phyloP scores from a whole-genome alignment of 2,329 filamentous ascomycete genomes.

The Ascochyta fabae region DNA sequence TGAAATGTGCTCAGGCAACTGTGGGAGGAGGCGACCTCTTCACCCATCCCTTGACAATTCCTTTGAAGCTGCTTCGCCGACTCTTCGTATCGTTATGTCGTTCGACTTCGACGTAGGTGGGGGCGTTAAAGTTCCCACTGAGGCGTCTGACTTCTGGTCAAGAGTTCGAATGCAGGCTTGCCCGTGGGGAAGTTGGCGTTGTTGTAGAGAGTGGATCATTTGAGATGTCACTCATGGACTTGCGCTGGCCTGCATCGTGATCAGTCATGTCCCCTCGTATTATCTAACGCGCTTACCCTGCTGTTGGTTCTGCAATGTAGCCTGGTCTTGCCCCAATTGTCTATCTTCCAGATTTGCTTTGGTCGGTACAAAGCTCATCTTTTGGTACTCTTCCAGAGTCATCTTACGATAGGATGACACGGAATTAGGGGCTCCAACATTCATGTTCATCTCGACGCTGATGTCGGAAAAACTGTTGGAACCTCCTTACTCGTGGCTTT shows the following conservation, averaged over 20 bases:
- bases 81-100: constrained; percentile 23
- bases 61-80: constrained; percentile 15
- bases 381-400: constrained; percentile 8
- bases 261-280: neutral
- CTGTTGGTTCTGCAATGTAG: neutral
- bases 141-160: constrained; percentile 25
- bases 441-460: neutral
- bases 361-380: neutral
- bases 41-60: constrained; percentile 22
- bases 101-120: constrained; percentile 34
- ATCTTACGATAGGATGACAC: constrained; percentile 4
- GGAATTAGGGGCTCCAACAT: neutral
- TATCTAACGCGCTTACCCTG: neutral
- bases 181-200: constrained; percentile 14
- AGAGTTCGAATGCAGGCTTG: constrained; percentile 9
- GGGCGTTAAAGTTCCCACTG: constrained; percentile 38
- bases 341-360: neutral
- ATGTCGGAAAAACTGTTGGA: neutral
- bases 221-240: neutral
- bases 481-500: neutral
- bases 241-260: constrained; percentile 2
- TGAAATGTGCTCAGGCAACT: neutral
- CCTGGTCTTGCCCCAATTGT: constrained; percentile 2
- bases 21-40: constrained; percentile 11
- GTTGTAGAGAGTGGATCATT: constrained; percentile 6